These are phyloP conservation scores for Cystofilobasidium macerans DNA, from an alignment of 768 basidiomycete genomes.

Conservation along the genomic window DNA sequence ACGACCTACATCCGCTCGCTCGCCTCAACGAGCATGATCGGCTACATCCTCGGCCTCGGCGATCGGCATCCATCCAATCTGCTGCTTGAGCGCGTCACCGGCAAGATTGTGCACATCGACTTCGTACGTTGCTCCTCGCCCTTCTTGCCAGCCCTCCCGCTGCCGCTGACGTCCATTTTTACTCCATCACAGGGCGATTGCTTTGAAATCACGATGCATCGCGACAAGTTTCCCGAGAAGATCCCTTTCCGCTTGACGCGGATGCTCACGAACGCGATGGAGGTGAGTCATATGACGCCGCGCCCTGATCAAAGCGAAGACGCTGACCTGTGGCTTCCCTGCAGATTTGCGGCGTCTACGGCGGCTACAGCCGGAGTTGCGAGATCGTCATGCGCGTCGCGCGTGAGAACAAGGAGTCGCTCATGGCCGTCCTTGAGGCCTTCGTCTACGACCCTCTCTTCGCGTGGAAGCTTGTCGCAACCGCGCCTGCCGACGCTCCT, in stretches of 20 bases:
- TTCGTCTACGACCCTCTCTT: slow-evolving; percentile 98
- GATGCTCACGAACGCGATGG: slow-evolving; percentile 99
- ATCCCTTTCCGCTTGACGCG: slow-evolving; percentile 95
- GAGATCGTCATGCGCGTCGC: slow-evolving; percentile 96
- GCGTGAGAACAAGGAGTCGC: slow-evolving; percentile 93
- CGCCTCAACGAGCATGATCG: slow-evolving; percentile 96
- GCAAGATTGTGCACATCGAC: slow-evolving; percentile 79
- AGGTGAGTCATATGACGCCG: slow-evolving; percentile 47
- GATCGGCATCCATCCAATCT: slow-evolving; percentile 96
- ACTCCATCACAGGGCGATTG: slow-evolving; percentile 59
- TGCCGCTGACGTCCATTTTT: background rate
- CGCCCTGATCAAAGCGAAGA: background rate
- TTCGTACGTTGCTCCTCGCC: slow-evolving; percentile 36
- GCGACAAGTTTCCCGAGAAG: slow-evolving; percentile 97
- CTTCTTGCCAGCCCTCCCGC: slow-evolving; percentile 19
- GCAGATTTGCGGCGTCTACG: slow-evolving; percentile 94
- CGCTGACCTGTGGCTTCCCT: background rate
- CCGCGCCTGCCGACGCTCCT: slow-evolving; percentile 52
- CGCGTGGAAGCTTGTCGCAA: slow-evolving; percentile 85
- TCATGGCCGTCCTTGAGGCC: slow-evolving; percentile 96
- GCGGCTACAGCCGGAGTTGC: slow-evolving; percentile 88
- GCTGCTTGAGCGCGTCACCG: slow-evolving; percentile 77
- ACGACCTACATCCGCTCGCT: slow-evolving; percentile 92
- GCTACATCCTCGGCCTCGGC: slow-evolving; percentile 93
- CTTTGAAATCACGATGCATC: slow-evolving; percentile 94